Evolutionary conservation across 495 filamentous ascomycete species (phyloP), one percentile per base, ranked within the genome.

Genomic region (Podospora sp.): DNA sequence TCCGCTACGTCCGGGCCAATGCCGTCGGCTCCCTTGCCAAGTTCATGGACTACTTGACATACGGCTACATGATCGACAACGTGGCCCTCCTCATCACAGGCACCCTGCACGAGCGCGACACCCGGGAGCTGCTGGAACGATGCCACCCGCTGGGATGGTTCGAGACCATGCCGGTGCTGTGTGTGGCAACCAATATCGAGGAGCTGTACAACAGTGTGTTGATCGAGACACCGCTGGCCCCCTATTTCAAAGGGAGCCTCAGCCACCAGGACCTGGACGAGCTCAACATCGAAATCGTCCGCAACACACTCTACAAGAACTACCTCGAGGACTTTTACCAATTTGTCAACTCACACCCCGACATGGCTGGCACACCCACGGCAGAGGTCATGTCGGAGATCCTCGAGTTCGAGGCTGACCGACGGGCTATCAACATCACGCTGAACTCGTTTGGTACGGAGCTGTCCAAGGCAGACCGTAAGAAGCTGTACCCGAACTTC

Each of bases 31-130:
- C 92, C 0, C 87, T 97, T 22, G 89, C 93, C 60, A 92, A 91
- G 72, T 99, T 99, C 78, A 89, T 98, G 81, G 92, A 97, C 74
- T 99, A 97, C 78, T 82, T 99, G 63, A 98, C 94, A 12, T 98
- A 99, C 74, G 93, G 92, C 56, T 99, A 99, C 83, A 99, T 99
- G 95, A 99, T 99, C 79, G 95, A 99, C 80, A 99, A 99, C 77
- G 93, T 99, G 50, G 96, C 95, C 26, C 89, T 99, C 24, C 88
- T 99, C 72, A 99, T 99, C 78, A 99, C 95, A 46, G 95, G 96
- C 68, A 99, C 96, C 21, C 86, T 99, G 21, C 95, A 98, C 78
- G 96, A 98, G 81, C 88, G 95, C 74, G 96, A 99, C 81, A 99
- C 96, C 16, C 87, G 94, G 51, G 96, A 99, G 80, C 87, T 99